Conservation (phyloP, 2,329 filamentous ascomycete genomes). For the Domatiomyces catenatus region DNA sequence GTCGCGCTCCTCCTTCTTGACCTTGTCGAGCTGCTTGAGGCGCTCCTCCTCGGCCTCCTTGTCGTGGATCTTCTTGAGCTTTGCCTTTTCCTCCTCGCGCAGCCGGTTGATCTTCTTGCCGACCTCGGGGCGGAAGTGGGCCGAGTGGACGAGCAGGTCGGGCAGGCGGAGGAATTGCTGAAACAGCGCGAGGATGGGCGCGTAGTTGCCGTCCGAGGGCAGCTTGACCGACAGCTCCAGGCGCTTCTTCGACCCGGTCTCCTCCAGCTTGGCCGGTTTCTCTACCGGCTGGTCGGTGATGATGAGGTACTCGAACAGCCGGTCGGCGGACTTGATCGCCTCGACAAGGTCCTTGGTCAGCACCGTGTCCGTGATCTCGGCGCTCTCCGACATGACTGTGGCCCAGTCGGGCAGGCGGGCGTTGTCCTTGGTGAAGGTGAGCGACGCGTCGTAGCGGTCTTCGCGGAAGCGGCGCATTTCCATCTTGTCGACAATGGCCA, state of each 20-base stretch:
- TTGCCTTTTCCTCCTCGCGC: constrained; percentile 65
- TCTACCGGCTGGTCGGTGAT: constrained; percentile 79
- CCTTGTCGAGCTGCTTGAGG: constrained; percentile 36
- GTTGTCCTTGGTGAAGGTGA: constrained; percentile 87
- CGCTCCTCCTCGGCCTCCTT: constrained; percentile 51
- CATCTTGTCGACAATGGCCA: constrained; percentile 89
- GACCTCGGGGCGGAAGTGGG: constrained; percentile 77
- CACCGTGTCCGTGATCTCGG: constrained; percentile 77
- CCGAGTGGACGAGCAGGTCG: constrained; percentile 59
- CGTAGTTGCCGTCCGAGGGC: constrained; percentile 47
- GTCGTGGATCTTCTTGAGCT: constrained; percentile 65
- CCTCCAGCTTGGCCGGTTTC: constrained; percentile 71
- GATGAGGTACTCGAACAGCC: constrained; percentile 72
- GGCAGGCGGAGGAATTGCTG: constrained; percentile 68
- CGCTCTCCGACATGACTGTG: constrained; percentile 92
- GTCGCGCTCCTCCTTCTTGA: constrained; percentile 82
- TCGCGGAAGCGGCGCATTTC: constrained; percentile 79
- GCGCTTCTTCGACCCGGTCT: constrained; percentile 73
- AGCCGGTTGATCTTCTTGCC: constrained; percentile 64
- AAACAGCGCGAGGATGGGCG: constrained; percentile 57
- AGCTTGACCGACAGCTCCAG: constrained; percentile 61
- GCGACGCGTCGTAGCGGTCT: constrained; percentile 83
- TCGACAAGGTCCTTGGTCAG: constrained; percentile 76
- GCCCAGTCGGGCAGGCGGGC: constrained; percentile 77
- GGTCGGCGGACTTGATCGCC: constrained; percentile 62